Percentiles rank a stretch among this genome's conserved stretches.
phyloP scores from a whole-genome alignment of 2,329 filamentous ascomycete genomes.

The Scedosporium apiospermum region DNA sequence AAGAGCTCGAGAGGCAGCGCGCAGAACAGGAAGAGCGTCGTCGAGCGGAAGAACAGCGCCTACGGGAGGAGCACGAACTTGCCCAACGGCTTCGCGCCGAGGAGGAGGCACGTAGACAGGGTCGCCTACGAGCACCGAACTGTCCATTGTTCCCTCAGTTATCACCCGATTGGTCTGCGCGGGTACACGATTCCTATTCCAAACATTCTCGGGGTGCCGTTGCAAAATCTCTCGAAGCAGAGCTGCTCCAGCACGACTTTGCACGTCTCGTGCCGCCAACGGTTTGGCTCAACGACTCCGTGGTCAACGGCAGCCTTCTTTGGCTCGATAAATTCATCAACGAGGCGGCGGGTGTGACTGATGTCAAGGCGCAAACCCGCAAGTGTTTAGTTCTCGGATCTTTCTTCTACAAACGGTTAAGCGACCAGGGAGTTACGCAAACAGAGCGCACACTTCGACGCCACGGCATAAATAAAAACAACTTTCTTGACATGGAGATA shows the following conservation, averaged over 20 bases:
- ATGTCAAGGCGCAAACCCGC: constrained; percentile 36
- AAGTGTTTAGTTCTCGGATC: constrained; percentile 55
- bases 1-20: background rate
- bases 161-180: background rate
- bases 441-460: constrained; percentile 49
- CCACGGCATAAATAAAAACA: constrained; percentile 44
- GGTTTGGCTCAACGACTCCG: constrained; percentile 69
- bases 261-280: constrained; percentile 45
- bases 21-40: background rate
- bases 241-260: constrained; percentile 45
- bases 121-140: constrained; percentile 4
- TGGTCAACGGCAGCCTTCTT: constrained; percentile 57
- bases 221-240: constrained; percentile 5
- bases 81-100: background rate
- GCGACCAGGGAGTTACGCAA: constrained; percentile 33
- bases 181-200: background rate
- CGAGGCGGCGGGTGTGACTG: constrained; percentile 40
- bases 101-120: background rate
- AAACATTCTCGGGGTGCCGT: background rate
- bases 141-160: constrained; percentile 3
- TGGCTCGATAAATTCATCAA: constrained; percentile 53
- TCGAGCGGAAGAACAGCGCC: background rate
- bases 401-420: constrained; percentile 53
- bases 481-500: constrained; percentile 55
- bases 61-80: background rate